These are phyloP conservation scores for Penicilliopsis zonata DNA, from an alignment of 495 filamentous ascomycete genomes.

Conservation along the genomic window DNA sequence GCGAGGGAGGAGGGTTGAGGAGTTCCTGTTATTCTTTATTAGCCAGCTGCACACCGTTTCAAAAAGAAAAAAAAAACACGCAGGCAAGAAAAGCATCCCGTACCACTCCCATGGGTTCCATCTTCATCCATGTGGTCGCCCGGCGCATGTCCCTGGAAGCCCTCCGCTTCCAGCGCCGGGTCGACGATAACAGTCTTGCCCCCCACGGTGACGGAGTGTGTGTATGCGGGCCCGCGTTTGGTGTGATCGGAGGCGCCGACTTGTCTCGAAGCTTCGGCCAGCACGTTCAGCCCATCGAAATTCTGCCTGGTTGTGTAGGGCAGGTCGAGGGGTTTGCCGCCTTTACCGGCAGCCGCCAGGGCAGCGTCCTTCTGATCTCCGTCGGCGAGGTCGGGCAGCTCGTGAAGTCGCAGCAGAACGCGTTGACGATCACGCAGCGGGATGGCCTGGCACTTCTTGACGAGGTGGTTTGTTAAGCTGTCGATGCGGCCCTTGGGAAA, in stretches of 20 bases:
- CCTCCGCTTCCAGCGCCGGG: conserved; percentile 33
- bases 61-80: too few species aligned
- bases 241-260: conserved; percentile 39
- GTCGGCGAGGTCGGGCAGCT: conserved; percentile 27
- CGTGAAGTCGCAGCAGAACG: conserved; percentile 48
- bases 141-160: conserved; percentile 26
- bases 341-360: conserved; percentile 20
- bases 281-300: conserved; percentile 65
- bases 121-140: conserved; percentile 18
- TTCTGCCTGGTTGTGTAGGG: conserved; percentile 36
- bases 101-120: conserved; percentile 12
- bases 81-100: conserved; percentile 5
- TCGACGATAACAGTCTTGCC: conserved; percentile 37
- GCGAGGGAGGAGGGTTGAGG: conserved; percentile 18
- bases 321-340: conserved; percentile 26
- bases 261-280: conserved; percentile 73
- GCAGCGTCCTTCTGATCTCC: conserved; percentile 23
- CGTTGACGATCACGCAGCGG: conserved; percentile 52
- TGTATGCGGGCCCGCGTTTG: conserved; percentile 29
- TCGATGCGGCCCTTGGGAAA: conserved; percentile 81
- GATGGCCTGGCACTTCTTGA: conserved; percentile 71
- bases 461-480: conserved; percentile 61
- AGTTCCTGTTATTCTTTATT: conserved; percentile 17
- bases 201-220: conserved; percentile 34
- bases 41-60: too few species aligned